Evolutionary conservation across 2,329 filamentous ascomycete genomes (phyloP), one percentile per base, ranked within the genome.

Genomic region (Furcasterigmium furcatum): DNA sequence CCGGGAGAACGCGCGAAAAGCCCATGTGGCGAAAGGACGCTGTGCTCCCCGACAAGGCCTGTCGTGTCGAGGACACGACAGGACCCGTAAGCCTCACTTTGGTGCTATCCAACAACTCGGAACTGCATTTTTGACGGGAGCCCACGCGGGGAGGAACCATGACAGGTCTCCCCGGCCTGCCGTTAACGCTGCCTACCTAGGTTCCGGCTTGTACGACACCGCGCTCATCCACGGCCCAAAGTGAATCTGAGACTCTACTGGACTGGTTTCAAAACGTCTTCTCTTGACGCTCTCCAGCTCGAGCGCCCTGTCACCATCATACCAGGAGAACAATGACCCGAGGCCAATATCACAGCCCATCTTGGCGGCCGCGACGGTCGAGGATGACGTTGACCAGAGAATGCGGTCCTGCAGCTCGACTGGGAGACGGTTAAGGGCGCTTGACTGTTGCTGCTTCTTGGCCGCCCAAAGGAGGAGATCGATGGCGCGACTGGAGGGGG

Each of bases 201-300:
- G n/a, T n/a, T n/a, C 30, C 21, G 38, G 38, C 20, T 27, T 40
- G 38, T 40, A 40, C n/a, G 38, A 40, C 3, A 40, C 38, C 5
- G 38, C 38, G 22, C 38, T 40, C 38, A 40, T 40, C 38, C 38
- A 40, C 14, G 38, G 38, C 9, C 38, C 38, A 16, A 40, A 27
- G 9, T 27, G 8, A 18, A 40, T 27, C 38, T 16, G 22, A 7
- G 38, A 40, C 22, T 40, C 38, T 9, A 40, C 38, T 9, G 38
- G 38, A n/a, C 22, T 40, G 9, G 10, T 4, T 18, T 40, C 22
- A 18, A 14, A 16, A 16, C 38, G 38, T n/a, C 25, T 40, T 16
- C 38, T 25, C 13, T 40, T 40, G 21, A 12, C 8, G 12, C 12
- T 2, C n/a, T 29, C 38, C 5, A 40, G 38, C 14, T 40, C 21